phyloP scores from a whole-genome alignment of 169 alveolate species.

The Plasmodium knowlesi region DNA sequence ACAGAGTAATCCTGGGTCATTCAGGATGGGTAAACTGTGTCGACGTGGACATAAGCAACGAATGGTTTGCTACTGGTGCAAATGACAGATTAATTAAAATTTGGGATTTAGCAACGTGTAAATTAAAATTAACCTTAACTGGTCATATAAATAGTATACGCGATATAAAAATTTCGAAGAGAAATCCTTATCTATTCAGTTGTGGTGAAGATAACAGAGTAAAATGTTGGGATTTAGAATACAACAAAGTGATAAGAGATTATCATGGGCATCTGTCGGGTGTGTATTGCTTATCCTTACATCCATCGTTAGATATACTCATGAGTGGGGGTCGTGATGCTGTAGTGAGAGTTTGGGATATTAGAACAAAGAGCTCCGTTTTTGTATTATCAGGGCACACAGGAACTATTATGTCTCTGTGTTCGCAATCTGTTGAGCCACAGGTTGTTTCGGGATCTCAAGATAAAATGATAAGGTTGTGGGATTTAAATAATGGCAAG shows the following conservation, averaged over 20 bases:
- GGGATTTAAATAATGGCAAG: slow-evolving; percentile 98
- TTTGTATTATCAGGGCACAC: slow-evolving; percentile 95
- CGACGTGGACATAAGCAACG: slow-evolving; percentile 96
- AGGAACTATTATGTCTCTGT: slow-evolving; percentile 93
- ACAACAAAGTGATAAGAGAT: slow-evolving; percentile 96
- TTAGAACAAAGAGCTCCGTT: slow-evolving; percentile 95
- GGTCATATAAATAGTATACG: slow-evolving; percentile 98
- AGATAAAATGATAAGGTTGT: slow-evolving; percentile 95
- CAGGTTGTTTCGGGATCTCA: slow-evolving; percentile 97
- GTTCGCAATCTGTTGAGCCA: slow-evolving; percentile 95
- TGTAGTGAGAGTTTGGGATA: slow-evolving; percentile 99
- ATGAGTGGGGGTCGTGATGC: slow-evolving; percentile 99
- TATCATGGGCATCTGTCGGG: slow-evolving; percentile 98
- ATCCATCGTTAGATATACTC: slow-evolving; percentile 96
- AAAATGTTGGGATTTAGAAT: slow-evolving; percentile 99
- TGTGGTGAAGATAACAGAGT: slow-evolving; percentile 98
- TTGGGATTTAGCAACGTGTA: slow-evolving; percentile 99
- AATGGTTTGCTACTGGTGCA: slow-evolving; percentile 97
- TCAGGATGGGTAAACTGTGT: slow-evolving; percentile 99
- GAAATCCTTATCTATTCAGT: slow-evolving; percentile 98
- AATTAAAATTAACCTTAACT: slow-evolving; percentile 95
- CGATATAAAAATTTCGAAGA: slow-evolving; percentile 92
- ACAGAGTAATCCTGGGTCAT: slow-evolving; percentile 97
- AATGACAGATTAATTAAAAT: slow-evolving; percentile 97
- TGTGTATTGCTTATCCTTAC: slow-evolving; percentile 95